Evolutionary conservation across 2,329 filamentous ascomycete genomes (phyloP), one percentile per base, ranked within the genome.

Genomic region (Cercospora zeina): DNA sequence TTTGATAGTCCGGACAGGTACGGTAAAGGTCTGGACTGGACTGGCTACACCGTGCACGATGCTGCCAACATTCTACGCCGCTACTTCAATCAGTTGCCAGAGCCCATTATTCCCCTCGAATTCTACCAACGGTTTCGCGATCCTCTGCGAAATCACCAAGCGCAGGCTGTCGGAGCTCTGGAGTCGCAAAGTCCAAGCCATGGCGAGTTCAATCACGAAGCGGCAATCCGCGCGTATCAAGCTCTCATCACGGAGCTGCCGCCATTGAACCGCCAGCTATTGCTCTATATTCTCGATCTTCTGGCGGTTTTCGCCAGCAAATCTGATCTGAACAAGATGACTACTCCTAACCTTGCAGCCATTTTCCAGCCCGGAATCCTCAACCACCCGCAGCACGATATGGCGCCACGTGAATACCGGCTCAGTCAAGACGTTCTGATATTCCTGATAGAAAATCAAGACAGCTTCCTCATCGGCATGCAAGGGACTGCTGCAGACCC

Each of bases 381-480:
- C 13, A 97, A 93, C 1, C 95, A 99, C 75, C 95, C 95, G 0
- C 82, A 85, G 63, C 95, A 99, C 75, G 93, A 96, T 72, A 97
- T 99, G 93, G 88, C 91, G 0, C 95, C 95, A 0, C 86, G 90
- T 61, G 93, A 97, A 73, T 99, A 99, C 75, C 88, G 91, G 33
- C 81, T 99, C 5, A 97, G 96, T 74, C 95, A 99, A 81, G 93
- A 95, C 71, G 93, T 99, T 19, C 84, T 99, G 66, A 96, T 99
- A 55, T 99, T 99, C 76, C 80, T 99, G 69, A 99, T 99, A 68
- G 93, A 97, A 74, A 96, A 99, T 71, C 95, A 99, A 75, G 95
- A 99, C 72, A 91, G 96, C 76, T 99, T 99, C 81, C 81, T 99
- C 67, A 96, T 99, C 67, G 95, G 95, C 59, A 99, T 99, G 95